These are phyloP conservation scores for Colletotrichum liaoningense DNA, from an alignment of 2,329 filamentous ascomycete species.

Conservation along the genomic window DNA sequence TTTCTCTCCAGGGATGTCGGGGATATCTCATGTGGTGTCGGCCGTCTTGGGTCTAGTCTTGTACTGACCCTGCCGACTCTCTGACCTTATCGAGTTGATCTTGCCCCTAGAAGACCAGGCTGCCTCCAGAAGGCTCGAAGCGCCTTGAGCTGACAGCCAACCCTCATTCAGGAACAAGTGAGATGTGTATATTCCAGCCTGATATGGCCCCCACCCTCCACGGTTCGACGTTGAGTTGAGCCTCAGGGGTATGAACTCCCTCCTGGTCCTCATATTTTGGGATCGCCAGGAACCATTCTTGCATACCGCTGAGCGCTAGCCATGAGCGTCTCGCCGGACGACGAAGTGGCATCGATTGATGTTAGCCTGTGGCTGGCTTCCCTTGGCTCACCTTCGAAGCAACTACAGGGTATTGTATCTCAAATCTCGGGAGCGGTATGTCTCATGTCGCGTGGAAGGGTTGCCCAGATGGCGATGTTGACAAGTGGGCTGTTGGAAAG, in stretches of 20 bases:
- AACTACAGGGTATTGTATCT: not conserved
- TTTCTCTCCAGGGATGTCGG: not conserved
- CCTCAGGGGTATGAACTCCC: not conserved
- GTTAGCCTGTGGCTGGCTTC: constrained; percentile 5
- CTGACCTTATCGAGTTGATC: constrained; percentile 8
- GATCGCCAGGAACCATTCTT: not conserved
- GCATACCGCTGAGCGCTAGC: constrained; percentile 11
- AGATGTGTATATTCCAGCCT: constrained; percentile 1
- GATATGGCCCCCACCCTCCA: constrained; percentile 1
- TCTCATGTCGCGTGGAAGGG: not conserved
- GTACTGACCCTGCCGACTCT: not conserved
- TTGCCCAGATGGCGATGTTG: not conserved
- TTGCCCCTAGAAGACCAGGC: constrained; percentile 10
- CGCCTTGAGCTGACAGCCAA: constrained; percentile 10
- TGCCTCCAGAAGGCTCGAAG: not conserved
- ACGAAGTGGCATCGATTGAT: not conserved
- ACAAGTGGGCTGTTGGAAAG: not conserved
- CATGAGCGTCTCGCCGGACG: constrained; percentile 18
- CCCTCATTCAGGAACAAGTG: constrained; percentile 15
- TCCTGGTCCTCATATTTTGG: not conserved
- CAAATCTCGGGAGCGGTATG: not conserved
- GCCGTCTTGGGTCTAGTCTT: constrained; percentile 8
- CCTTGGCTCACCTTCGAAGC: not conserved
- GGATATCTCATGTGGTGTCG: constrained; percentile 1
- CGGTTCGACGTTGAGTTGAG: not conserved